A percentile compares a stretch with the other conserved stretches of the same genome.
Evolutionary conservation across 208 protist species (phyloP).

Genomic region (Wallacemonas rigidus): DNA sequence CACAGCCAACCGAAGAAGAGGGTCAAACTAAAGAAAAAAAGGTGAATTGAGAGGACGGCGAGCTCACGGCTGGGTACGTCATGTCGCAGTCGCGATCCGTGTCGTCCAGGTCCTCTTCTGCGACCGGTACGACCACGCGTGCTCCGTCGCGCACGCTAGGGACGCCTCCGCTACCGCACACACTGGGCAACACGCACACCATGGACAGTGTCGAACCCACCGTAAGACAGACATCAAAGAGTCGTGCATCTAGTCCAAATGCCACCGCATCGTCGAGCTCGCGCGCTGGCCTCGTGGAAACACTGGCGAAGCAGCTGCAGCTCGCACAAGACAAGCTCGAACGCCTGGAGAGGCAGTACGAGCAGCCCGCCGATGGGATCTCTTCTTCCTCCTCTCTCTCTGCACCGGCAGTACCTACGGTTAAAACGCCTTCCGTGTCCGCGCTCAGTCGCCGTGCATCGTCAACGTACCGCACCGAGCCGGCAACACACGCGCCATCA

Average conservation of each 20-base stretch:
- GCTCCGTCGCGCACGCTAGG: not conserved
- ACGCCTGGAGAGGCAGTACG: conserved; percentile 39
- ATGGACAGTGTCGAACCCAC: not conserved
- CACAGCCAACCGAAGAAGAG: too few species aligned
- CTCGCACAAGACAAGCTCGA: conserved; percentile 29
- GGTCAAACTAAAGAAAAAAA: too few species aligned
- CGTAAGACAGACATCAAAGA: too few species aligned
- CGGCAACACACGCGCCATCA: not conserved
- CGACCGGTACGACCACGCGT: not conserved
- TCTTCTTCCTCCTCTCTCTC: conserved; percentile 30
- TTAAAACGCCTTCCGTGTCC: too few species aligned
- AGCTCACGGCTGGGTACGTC: too few species aligned
- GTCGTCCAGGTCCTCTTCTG: not conserved
- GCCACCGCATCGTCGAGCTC: not conserved
- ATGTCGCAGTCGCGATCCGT: conserved; percentile 2
- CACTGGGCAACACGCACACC: not conserved
- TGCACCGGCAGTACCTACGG: conserved; percentile 18
- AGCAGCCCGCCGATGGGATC: conserved; percentile 14
- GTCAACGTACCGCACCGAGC: too few species aligned
- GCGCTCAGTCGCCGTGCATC: too few species aligned
- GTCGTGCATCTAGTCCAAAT: not conserved
- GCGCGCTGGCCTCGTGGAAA: conserved; percentile 24
- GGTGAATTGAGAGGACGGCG: too few species aligned
- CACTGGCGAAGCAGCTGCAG: conserved; percentile 32
- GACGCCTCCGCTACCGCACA: not conserved